A percentile compares a stretch with the other conserved stretches of the same genome.
Evolutionary conservation across 768 basidiomycete genomes (phyloP).

Genomic region (Lyophyllum semitale): DNA sequence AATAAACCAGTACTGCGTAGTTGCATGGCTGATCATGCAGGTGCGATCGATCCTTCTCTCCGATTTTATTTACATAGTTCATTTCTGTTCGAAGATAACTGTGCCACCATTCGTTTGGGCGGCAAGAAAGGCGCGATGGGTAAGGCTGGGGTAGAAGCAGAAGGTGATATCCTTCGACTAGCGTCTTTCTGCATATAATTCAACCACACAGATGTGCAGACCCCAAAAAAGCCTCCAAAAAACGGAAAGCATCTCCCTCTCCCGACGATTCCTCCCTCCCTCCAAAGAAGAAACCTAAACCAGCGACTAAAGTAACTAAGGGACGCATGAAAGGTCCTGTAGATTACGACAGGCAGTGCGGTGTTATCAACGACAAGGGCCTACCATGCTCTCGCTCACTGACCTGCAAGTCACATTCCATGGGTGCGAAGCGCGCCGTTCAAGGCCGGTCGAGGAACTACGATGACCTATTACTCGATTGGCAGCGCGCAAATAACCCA

Average conservation of each 20-base stretch:
- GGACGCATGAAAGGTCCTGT: conserved; percentile 84
- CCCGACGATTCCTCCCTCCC: conserved; percentile 64
- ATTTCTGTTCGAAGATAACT: conserved; percentile 47
- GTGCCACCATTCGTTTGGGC: conserved; percentile 57
- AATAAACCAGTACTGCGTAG: conserved; percentile 78
- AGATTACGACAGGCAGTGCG: conserved; percentile 90
- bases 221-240: conserved; percentile 60
- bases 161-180: conserved; percentile 10
- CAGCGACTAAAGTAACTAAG: conserved; percentile 71
- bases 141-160: conserved; percentile 53
- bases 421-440: conserved; percentile 94
- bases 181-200: conserved; percentile 6
- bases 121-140: conserved; percentile 57
- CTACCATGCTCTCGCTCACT: conserved; percentile 92
- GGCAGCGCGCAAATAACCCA: conserved; percentile 86
- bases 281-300: conserved; percentile 77
- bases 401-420: conserved; percentile 97
- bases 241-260: conserved; percentile 80
- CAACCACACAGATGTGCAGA: conserved; percentile 18
- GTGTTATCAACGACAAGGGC: conserved; percentile 95
- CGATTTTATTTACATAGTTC: conserved; percentile 8
- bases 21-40: conserved; percentile 72
- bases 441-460: conserved; percentile 81
- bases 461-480: conserved; percentile 88
- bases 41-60: conserved; percentile 39